Evolutionary conservation across 352 stramenopile species (phyloP), one percentile per base, ranked within the genome.

Genomic region (Thalassiosira allenii): DNA sequence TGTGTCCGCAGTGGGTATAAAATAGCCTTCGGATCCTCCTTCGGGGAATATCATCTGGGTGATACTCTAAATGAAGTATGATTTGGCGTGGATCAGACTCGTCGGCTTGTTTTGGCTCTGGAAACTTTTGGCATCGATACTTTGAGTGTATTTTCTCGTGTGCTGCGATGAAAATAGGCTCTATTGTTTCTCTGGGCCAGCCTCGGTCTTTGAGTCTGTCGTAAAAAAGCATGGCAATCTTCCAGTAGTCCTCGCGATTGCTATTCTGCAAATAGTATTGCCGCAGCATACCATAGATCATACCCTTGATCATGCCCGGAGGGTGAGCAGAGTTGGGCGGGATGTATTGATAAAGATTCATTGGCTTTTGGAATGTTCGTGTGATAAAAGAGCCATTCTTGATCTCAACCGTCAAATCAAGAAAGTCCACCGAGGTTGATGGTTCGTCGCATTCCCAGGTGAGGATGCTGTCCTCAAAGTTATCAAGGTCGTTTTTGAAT

Each of bases 291-390:
- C 75, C 58, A 53, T 37, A 64, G 22, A 83, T 83, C 9, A 67
- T 62, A 8, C 74, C 65, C 57, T 73, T 69, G 12, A 73, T 67
- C 25, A 65, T 54, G 1, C 59, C 25, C 20, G 30, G 67, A 9
- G 57, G 20, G 34, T 83, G 74, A 11, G 74, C 57, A 17, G 67
- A 83, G 2, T 44, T 22, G 12, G 56, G 44, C 1, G 62, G 27
- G 9, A 79, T 44, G 20, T 79, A 79, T 2, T 63, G 67, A 20
- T 79, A 79, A 40, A 76, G 51, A 47, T 73, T 79, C 0, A 73
- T 61, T 53, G 37, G 30, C 56, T 83, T 79, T 64, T 83, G 67
- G 37, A 65, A 83, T 1, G 49, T 75, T 23, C n/a, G 51, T 8
- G 67, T 75, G 9, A 59, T 17, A 59, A 37, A 17, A 8, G 8